These are phyloP conservation scores for Penicillium sp. DNA, from an alignment of 2,329 filamentous ascomycete species.

Conservation along the genomic window DNA sequence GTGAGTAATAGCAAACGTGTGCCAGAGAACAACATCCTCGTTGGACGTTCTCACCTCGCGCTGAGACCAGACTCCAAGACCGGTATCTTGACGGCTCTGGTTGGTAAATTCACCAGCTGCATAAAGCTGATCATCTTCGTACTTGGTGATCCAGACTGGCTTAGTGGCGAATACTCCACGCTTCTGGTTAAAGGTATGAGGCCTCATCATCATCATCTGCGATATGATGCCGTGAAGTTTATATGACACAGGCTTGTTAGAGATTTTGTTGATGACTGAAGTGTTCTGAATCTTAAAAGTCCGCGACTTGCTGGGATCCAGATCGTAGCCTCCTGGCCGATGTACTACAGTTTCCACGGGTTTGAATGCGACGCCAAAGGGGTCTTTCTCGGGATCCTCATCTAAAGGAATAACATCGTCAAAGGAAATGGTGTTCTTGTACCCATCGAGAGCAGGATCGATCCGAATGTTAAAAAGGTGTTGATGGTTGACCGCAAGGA, in stretches of 20 bases:
- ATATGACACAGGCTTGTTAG: constrained; percentile 50
- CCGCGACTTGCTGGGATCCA: constrained; percentile 43
- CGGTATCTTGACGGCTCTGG: constrained; percentile 41
- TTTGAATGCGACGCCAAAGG: constrained; percentile 58
- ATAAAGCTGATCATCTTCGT: constrained; percentile 75
- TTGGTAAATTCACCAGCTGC: constrained; percentile 82
- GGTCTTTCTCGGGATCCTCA: constrained; percentile 47
- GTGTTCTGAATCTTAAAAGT: constrained; percentile 58
- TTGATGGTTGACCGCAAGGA: constrained; percentile 66
- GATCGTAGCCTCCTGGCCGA: constrained; percentile 49
- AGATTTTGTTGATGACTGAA: constrained; percentile 47
- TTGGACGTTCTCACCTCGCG: too few relatives aligned
- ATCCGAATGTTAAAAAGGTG: constrained; percentile 65
- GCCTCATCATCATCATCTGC: constrained; percentile 54
- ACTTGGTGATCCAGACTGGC: constrained; percentile 82
- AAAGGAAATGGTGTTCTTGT: constrained; percentile 51
- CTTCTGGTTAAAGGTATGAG: constrained; percentile 32
- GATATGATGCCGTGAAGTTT: constrained; percentile 52
- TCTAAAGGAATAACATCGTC: constrained; percentile 52
- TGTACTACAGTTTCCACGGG: constrained; percentile 61
- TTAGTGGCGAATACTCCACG: constrained; percentile 81
- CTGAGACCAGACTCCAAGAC: too few relatives aligned
- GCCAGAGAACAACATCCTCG: too few relatives aligned
- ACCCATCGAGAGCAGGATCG: constrained; percentile 56
- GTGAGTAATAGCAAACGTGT: not conserved